These are phyloP conservation scores for Coffea canephora DNA, from an alignment of 257 asterid genomes.

Conservation along the genomic window DNA sequence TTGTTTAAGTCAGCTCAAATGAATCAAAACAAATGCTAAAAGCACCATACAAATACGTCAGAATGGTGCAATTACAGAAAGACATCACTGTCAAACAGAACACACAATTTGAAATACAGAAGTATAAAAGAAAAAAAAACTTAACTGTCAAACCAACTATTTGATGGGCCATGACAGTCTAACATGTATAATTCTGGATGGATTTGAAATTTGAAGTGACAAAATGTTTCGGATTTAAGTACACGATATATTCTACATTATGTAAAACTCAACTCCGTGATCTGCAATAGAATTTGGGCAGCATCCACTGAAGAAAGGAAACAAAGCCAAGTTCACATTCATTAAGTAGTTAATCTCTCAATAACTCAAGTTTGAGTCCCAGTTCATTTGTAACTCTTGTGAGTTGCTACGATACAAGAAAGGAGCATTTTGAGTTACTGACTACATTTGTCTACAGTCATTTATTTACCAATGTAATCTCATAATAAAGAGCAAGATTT, in stretches of 20 bases:
- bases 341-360: neutral
- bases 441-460: neutral
- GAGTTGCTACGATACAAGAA: neutral
- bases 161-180: neutral
- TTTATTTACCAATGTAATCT: neutral
- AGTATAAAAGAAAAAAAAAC: too few species aligned
- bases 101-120: too few species aligned
- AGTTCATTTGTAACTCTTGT: neutral
- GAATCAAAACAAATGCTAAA: neutral
- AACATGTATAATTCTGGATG: neutral
- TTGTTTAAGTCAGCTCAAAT: neutral
- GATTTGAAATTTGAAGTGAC: neutral
- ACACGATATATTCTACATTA: neutral
- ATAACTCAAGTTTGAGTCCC: neutral
- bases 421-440: neutral
- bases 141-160: neutral
- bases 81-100: neutral
- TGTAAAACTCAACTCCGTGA: neutral
- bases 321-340: neutral
- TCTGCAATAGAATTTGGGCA: neutral
- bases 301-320: neutral
- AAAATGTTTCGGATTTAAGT: neutral
- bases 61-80: neutral
- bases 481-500: neutral
- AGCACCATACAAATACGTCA: neutral